Percentiles rank a stretch among this genome's conserved stretches.
phyloP scores from a whole-genome alignment of 352 stramenopile genomes.

The Globisporangium irregulare region DNA sequence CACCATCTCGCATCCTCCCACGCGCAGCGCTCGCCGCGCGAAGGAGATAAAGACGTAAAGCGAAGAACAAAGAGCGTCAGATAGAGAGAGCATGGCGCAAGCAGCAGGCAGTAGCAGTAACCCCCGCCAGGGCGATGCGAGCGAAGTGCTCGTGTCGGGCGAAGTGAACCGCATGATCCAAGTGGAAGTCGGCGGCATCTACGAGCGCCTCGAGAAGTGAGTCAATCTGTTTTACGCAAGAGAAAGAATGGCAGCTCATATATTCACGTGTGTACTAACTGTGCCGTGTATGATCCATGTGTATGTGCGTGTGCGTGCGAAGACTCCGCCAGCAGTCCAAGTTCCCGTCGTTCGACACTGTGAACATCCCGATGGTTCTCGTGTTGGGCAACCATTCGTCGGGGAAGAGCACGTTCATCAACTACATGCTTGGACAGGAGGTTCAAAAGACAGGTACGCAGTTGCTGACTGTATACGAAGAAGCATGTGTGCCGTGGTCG shows the following conservation, averaged over 20 bases:
- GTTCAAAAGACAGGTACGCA: constrained; percentile 71
- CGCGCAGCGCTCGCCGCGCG: background rate
- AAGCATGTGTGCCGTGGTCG: background rate
- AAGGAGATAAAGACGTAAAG: background rate
- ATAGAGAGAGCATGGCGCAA: background rate
- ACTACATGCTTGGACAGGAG: constrained; percentile 80
- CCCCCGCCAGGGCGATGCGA: constrained; percentile 7
- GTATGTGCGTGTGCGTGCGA: background rate
- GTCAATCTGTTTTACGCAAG: background rate
- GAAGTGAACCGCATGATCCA: constrained; percentile 88
- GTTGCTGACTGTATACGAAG: background rate
- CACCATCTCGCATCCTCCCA: background rate
- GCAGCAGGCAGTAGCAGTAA: background rate
- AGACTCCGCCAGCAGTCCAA: constrained; percentile 61
- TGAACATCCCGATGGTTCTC: constrained; percentile 82
- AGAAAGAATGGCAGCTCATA: background rate
- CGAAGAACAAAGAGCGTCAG: background rate
- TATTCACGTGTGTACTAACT: background rate
- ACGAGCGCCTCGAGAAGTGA: constrained; percentile 60
- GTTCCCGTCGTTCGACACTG: constrained; percentile 76
- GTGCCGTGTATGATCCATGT: background rate
- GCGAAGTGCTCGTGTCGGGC: constrained; percentile 45
- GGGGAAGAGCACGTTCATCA: constrained; percentile 87
- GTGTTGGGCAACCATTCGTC: constrained; percentile 86
- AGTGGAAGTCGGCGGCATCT: constrained; percentile 60